These are phyloP conservation scores for Pyricularia grisea DNA, from an alignment of 2,329 filamentous ascomycete species.

Conservation along the genomic window DNA sequence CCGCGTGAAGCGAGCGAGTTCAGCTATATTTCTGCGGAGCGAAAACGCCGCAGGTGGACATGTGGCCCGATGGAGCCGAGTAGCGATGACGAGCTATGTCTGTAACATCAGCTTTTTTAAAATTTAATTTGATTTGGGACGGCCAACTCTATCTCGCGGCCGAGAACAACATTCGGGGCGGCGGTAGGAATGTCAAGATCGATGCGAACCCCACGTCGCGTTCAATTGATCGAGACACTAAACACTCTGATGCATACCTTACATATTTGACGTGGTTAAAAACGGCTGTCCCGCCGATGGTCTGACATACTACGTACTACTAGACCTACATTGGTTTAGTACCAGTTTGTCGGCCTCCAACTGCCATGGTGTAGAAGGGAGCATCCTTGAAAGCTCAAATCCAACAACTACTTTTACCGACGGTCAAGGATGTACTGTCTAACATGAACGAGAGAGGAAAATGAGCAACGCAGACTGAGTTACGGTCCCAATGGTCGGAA, in stretches of 20 bases:
- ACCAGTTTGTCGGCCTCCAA: neutral
- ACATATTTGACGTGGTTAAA: neutral
- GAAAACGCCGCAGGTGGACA: neutral
- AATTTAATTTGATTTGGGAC: neutral
- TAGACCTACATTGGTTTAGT: neutral
- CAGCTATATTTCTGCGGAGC: neutral
- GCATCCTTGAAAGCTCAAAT: neutral
- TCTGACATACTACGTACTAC: neutral
- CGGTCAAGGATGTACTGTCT: neutral
- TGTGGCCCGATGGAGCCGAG: neutral
- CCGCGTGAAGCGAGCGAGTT: neutral
- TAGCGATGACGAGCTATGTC: slow-evolving; percentile 12
- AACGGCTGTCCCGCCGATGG: neutral
- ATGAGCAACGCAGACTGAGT: neutral
- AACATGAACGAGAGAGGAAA: neutral
- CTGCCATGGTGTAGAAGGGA: neutral
- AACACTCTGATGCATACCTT: neutral
- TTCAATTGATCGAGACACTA: neutral
- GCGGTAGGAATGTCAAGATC: neutral
- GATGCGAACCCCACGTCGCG: neutral
- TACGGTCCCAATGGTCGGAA: neutral
- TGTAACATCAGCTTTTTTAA: slow-evolving; percentile 6
- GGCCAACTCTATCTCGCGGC: neutral
- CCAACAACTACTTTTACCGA: neutral
- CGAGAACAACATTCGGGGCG: neutral